These are phyloP conservation scores for Torulaspora quercuum DNA, from an alignment of 805 yeast species.

Conservation along the genomic window DNA sequence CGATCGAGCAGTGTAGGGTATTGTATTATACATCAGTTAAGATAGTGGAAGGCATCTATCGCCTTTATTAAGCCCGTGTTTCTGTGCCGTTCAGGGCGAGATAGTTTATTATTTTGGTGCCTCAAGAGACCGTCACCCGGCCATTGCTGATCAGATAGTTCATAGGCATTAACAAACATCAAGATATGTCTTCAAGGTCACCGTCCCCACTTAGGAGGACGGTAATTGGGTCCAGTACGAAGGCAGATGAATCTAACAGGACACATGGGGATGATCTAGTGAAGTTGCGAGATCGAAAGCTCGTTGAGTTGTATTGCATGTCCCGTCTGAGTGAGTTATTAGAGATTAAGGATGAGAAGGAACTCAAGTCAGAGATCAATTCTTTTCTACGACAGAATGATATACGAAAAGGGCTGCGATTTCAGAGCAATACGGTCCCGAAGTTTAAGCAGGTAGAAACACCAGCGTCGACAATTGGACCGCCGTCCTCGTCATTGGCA, in stretches of 20 bases:
- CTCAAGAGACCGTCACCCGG: slow-evolving; percentile 10
- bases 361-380: slow-evolving; percentile 40
- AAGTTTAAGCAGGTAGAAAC: slow-evolving; percentile 13
- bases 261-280: slow-evolving; percentile 38
- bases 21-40: no score
- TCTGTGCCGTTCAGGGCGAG: no score
- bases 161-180: background rate
- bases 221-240: slow-evolving; percentile 6
- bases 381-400: slow-evolving; percentile 53
- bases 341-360: slow-evolving; percentile 40
- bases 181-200: slow-evolving; percentile 17
- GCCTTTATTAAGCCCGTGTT: no score
- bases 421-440: slow-evolving; percentile 36
- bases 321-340: slow-evolving; percentile 48
- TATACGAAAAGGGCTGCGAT: slow-evolving; percentile 44
- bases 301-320: slow-evolving; percentile 60
- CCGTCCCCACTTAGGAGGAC: slow-evolving; percentile 18
- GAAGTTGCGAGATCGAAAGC: slow-evolving; percentile 51
- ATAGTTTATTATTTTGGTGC: slow-evolving; percentile 3
- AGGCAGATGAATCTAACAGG: slow-evolving; percentile 8
- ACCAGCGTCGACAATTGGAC: background rate
- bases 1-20: background rate
- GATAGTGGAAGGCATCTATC: no score
- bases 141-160: slow-evolving; percentile 1
- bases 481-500: background rate